A percentile compares a stretch with the other conserved stretches of the same genome.
Conservation (phyloP, 1,139 yeast species). For the Zhuliangozyma parablackwelliae region DNA sequence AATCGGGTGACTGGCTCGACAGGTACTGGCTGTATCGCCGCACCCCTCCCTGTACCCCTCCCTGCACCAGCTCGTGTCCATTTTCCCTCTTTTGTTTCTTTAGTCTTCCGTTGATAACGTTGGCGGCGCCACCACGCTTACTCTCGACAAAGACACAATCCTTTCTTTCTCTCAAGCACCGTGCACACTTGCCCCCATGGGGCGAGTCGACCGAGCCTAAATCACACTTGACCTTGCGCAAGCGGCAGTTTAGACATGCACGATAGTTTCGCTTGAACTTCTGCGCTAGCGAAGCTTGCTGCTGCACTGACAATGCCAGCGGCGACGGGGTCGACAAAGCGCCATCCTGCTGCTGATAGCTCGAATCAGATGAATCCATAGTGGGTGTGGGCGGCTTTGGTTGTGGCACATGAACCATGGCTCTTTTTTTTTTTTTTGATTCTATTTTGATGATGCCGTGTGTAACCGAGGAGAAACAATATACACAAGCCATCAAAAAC, state of each 20-base stretch:
- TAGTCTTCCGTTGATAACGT: constrained; percentile 38
- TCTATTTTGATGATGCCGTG: too few relatives aligned
- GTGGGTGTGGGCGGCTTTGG: too few relatives aligned
- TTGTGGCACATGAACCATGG: too few relatives aligned
- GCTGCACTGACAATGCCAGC: not conserved
- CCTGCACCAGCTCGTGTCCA: not conserved
- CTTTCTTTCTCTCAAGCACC: constrained; percentile 76
- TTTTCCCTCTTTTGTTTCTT: constrained; percentile 10
- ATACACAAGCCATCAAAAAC: not conserved
- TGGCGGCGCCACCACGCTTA: constrained; percentile 52
- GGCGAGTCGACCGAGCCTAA: constrained; percentile 74
- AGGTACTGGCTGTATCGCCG: too few relatives aligned
- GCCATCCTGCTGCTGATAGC: too few relatives aligned
- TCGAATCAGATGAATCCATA: too few relatives aligned
- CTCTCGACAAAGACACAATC: constrained; percentile 76
- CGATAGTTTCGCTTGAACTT: constrained; percentile 61
- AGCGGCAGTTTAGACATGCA: constrained; percentile 82
- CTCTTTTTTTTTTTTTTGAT: too few relatives aligned
- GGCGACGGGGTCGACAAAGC: too few relatives aligned
- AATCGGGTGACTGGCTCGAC: too few relatives aligned
- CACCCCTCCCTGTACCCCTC: too few relatives aligned
- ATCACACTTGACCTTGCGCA: constrained; percentile 81
- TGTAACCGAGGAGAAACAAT: not conserved
- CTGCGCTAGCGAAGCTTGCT: not conserved
- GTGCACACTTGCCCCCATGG: constrained; percentile 74